Percentiles rank a stretch among this genome's conserved stretches.
These are phyloP conservation scores for Stentor coeruleus DNA, from an alignment of 73 alveolate genomes.

Conservation along the genomic window DNA sequence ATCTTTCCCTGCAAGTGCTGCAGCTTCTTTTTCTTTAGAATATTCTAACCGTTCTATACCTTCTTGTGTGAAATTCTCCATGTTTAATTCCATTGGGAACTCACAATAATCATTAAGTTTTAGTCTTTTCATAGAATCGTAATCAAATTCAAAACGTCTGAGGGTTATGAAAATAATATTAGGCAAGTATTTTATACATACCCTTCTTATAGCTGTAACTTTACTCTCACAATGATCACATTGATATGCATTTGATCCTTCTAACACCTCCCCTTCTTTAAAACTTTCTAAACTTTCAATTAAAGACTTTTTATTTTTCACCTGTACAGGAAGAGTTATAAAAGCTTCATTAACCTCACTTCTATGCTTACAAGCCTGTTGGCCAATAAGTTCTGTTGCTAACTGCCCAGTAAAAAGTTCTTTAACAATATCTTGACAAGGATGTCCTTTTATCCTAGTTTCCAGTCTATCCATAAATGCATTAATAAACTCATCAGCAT, in stretches of 20 bases:
- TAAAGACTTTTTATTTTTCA: slow-evolving; percentile 73
- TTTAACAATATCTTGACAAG: slow-evolving; percentile 47
- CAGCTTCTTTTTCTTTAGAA: slow-evolving; percentile 45
- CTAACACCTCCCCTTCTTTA: slow-evolving; percentile 92
- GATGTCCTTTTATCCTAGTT: slow-evolving; percentile 41
- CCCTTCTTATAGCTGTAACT: slow-evolving; percentile 87
- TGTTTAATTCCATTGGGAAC: slow-evolving; percentile 90
- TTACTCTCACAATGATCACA: slow-evolving; percentile 91
- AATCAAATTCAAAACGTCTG: slow-evolving; percentile 94
- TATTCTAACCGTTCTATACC: slow-evolving; percentile 75
- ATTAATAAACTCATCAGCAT: slow-evolving; percentile 89
- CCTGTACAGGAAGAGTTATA: slow-evolving; percentile 27
- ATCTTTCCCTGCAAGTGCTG: slow-evolving; percentile 78
- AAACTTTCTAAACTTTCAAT: slow-evolving; percentile 80
- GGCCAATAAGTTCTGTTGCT: slow-evolving; percentile 76
- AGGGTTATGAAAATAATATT: slow-evolving; percentile 81
- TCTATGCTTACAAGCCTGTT: slow-evolving; percentile 71
- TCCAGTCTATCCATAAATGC: slow-evolving; percentile 88
- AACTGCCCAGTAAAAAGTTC: slow-evolving; percentile 84
- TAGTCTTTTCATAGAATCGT: slow-evolving; percentile 64
- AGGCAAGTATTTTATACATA: slow-evolving; percentile 87
- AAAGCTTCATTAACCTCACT: slow-evolving; percentile 78
- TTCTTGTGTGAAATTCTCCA: slow-evolving; percentile 92
- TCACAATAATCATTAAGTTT: slow-evolving; percentile 90
- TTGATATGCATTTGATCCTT: slow-evolving; percentile 92